Base-by-base conservation (phyloP, 345 rosid genomes). In the Odontarrhena argentea region DNA sequence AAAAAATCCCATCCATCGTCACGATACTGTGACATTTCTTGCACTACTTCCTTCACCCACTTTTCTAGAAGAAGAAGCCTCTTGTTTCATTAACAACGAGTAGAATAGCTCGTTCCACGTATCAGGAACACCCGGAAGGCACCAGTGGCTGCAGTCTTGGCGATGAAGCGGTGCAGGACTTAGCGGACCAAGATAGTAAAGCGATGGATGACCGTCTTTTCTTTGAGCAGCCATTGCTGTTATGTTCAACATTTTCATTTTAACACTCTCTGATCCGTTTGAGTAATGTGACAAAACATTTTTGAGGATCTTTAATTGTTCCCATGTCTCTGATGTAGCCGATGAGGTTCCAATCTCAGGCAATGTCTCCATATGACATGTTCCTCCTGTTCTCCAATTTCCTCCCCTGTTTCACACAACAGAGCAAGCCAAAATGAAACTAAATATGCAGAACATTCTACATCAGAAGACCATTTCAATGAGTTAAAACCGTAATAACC, bases 91-190 rank as follows among this genome's bases (percentile, higher is more conserved):
- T 22, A 76, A 65, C 55, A 76, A 37, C 1, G 79, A 76, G 30
- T 76, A 70, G 24, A 76, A 26, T 0, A 76, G 68, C 55, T 69
- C 79, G 34, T 76, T 76, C 79, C 79, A 76, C 11, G 72, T 51
- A 38, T 76, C 79, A 58, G 79, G 76, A 28, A 91, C 86, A 8
- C 96, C 89, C 0, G 97, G 97, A 60, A 91, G 80, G 79, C 91
- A 91, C 97, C 97, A 91, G 24, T 87, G 97, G 66, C 96, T 88
- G 76, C 97, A 91, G 54, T 91, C 97, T 76, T 88, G 96, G 47
- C 81, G 83, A 58, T 80, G 82, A 44, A 85, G 70, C 34, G 87
- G 66, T 0, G 80, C 87, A 40, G 82, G 91, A 48, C 87, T 77
- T 15, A 60, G 59, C 8, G 86, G 71, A 24, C 78, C 82, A 1